Evolutionary conservation across 805 yeast species (phyloP).

Genomic region (Metschnikowia bowlesiae): DNA sequence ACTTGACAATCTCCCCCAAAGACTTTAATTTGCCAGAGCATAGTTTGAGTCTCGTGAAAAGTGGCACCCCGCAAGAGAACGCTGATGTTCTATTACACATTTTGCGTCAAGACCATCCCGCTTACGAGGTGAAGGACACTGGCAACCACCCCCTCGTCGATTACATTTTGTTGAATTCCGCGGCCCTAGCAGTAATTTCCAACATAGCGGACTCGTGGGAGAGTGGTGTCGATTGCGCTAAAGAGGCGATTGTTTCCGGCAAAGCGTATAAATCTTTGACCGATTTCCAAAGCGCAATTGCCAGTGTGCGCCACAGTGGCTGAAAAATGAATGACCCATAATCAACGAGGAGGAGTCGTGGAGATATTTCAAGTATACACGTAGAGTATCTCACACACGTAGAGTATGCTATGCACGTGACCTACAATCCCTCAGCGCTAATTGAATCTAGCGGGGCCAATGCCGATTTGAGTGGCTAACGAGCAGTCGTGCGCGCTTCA

Average conservation of each 20-base stretch:
- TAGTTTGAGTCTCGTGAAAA: slow-evolving; percentile 58
- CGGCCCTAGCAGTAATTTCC: slow-evolving; percentile 77
- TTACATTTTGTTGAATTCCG: slow-evolving; percentile 85
- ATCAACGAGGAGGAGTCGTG: background rate
- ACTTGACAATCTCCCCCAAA: slow-evolving; percentile 52
- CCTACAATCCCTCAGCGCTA: background rate
- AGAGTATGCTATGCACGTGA: background rate
- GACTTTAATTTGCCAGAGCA: slow-evolving; percentile 84
- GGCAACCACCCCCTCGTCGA: slow-evolving; percentile 64
- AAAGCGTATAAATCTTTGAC: slow-evolving; percentile 58
- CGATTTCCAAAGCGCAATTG: slow-evolving; percentile 36
- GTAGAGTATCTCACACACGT: background rate
- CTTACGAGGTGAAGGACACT: slow-evolving; percentile 40
- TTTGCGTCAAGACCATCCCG: slow-evolving; percentile 41
- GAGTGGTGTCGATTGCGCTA: slow-evolving; percentile 73
- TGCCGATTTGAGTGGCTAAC: background rate
- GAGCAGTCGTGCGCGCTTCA: slow-evolving; percentile 13
- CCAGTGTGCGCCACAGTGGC: background rate
- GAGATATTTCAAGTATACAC: background rate
- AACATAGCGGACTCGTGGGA: slow-evolving; percentile 68
- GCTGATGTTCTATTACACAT: slow-evolving; percentile 53
- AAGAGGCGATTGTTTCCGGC: slow-evolving; percentile 63
- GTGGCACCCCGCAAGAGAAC: slow-evolving; percentile 86
- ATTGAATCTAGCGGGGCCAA: background rate
- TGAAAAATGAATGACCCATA: background rate